These are phyloP conservation scores for Parafenestella ontariensis DNA, from an alignment of 2,329 filamentous ascomycete genomes.

Conservation along the genomic window DNA sequence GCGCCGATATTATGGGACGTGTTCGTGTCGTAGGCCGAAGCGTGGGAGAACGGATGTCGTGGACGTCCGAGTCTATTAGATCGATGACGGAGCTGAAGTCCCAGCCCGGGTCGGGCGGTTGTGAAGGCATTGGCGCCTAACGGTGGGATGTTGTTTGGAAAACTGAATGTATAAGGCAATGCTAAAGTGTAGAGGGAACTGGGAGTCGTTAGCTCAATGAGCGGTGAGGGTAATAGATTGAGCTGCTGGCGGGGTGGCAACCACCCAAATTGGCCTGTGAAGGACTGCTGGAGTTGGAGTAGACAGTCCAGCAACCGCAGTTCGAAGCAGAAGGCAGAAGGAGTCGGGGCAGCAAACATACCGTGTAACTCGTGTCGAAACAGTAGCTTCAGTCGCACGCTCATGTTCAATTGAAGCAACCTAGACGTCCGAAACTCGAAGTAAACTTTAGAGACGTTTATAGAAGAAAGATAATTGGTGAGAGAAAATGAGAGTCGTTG, in stretches of 20 bases:
- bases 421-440: conserved; percentile 18
- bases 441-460: conserved; percentile 8
- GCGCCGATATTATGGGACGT: conserved; percentile 9
- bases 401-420: conserved; percentile 36
- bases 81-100: conserved; percentile 56
- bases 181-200: conserved; percentile 27
- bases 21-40: conserved; percentile 12
- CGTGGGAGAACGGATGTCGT: conserved; percentile 29
- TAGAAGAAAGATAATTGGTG: conserved; percentile 7
- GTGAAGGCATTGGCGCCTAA: conserved; percentile 39
- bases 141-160: not conserved
- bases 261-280: not conserved
- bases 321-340: conserved; percentile 7
- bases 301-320: not conserved
- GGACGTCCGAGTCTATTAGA: conserved; percentile 45
- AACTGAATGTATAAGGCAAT: not conserved
- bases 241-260: not conserved
- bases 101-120: conserved; percentile 51
- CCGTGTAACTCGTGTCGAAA: conserved; percentile 36
- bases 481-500: conserved; percentile 6
- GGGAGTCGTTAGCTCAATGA: conserved; percentile 16
- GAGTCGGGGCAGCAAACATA: conserved; percentile 18
- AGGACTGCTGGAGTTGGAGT: not conserved
- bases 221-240: not conserved
- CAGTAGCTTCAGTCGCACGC: conserved; percentile 37